Base-by-base conservation (phyloP, 2,329 filamentous ascomycete genomes). In the Diplodia corticola region DNA sequence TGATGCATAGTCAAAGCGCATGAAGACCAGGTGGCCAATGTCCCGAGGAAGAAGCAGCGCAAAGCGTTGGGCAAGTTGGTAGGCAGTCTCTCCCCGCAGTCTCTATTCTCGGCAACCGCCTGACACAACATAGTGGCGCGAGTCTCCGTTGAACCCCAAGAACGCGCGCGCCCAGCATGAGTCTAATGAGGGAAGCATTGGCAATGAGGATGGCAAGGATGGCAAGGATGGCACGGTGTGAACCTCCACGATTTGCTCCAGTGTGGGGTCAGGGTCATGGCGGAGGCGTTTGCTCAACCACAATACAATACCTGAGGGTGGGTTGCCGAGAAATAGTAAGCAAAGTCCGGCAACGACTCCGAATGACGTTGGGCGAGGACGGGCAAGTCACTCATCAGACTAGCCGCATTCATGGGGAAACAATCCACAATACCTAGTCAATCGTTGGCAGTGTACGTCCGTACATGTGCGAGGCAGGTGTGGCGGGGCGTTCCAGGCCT, bases 61-160 rank as follows among this genome's bases (percentile, higher is more conserved):
- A 61, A 61, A 28, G 26, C 44, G n/a, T n/a, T 61, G 44, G 57
- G 57, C 44, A 61, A 49, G n/a, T 22, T 61, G 57, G 57, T 61
- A 35, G 35, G 28, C 20, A n/a, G 13, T 20, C 24, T 28, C n/a
- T n/a, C 15, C 9, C 5, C 7, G 13, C 24, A 46, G 3, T 13
- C 12, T 10, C 5, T 20, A 6, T 49, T 13, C 26, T 22, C 20
- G 33, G 5, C 7, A 48, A 40, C 10, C 44, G 22, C 24, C 57
- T 61, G 17, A 61, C 44, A 24, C 7, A 12, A 22, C 17, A 15
- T 15, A 61, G 57, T 61, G 57, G 57, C 57, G 40, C 57, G 57
- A 49, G 24, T 49, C 57, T 35, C n/a, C 40, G 12, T 2, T 49
- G 44, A 61, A 61, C 57, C 57, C 57, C 20, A 61, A 61, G 28